Percentiles rank a stretch among this genome's conserved stretches.
Evolutionary conservation across 345 rosid species (phyloP).

Genomic region (Euclidium syriacum): DNA sequence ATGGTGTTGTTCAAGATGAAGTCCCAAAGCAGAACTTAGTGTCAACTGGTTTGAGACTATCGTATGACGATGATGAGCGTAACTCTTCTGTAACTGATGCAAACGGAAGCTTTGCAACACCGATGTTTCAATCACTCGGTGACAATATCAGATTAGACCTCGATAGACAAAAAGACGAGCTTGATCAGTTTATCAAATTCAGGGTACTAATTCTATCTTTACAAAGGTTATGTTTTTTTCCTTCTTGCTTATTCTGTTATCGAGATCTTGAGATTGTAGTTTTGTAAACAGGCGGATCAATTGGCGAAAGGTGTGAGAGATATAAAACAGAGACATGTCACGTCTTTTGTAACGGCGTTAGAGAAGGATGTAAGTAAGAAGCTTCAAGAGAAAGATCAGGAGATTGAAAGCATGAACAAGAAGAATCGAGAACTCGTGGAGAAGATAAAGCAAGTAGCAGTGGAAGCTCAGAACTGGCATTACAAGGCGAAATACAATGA

Average conservation of each 20-base stretch:
- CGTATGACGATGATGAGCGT: constrained; percentile 72
- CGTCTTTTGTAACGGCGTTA: constrained; percentile 52
- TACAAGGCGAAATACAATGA: constrained; percentile 71
- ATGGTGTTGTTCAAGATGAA: constrained; percentile 47
- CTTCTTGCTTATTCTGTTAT: no score
- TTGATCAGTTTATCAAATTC: constrained; percentile 57
- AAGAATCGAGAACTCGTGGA: constrained; percentile 65
- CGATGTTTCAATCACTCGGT: constrained; percentile 53
- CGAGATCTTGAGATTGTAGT: background rate
- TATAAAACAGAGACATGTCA: constrained; percentile 60
- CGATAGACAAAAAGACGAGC: constrained; percentile 63
- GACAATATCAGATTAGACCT: constrained; percentile 50
- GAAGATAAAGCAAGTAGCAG: constrained; percentile 55
- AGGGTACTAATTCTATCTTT: constrained; percentile 41
- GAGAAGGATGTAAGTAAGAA: constrained; percentile 65
- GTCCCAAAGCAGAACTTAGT: constrained; percentile 55
- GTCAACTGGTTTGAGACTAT: constrained; percentile 80
- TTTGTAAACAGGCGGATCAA: constrained; percentile 48
- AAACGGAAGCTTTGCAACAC: constrained; percentile 58
- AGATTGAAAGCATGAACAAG: constrained; percentile 62
- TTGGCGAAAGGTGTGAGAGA: constrained; percentile 61
- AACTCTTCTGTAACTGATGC: constrained; percentile 75
- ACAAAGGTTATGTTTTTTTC: background rate
- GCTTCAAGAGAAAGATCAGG: constrained; percentile 62
- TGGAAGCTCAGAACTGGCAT: constrained; percentile 80